A percentile compares a stretch with the other conserved stretches of the same genome.
Evolutionary conservation across 768 basidiomycete genomes (phyloP).

Genomic region (Phanerochaete carnosa): DNA sequence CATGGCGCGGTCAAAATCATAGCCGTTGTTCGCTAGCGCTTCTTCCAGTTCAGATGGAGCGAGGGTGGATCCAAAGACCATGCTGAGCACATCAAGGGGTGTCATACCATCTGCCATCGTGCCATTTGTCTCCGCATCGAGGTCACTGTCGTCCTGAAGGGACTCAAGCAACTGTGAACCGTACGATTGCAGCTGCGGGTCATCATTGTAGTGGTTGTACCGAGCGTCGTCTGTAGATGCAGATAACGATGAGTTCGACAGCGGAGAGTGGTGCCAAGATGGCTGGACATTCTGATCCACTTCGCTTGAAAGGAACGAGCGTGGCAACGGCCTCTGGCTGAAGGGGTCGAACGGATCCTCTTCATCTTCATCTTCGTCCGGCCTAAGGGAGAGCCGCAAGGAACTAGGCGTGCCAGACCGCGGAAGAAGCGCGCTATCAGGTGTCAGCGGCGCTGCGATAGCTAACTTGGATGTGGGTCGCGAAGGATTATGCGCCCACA

Average conservation of each 20-base stretch:
- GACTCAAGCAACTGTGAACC: conserved; percentile 7
- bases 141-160: conserved; percentile 13
- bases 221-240: conserved; percentile 51
- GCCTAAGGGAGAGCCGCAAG: conserved; percentile 60
- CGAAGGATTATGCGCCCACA: conserved; percentile 75
- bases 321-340: conserved; percentile 45
- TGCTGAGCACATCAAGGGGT: conserved; percentile 92
- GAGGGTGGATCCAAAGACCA: conserved; percentile 89
- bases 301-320: conserved; percentile 59
- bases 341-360: conserved; percentile 87
- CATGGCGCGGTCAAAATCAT: conserved; percentile 96
- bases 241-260: conserved; percentile 47
- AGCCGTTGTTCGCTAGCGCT: conserved; percentile 81
- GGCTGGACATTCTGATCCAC: conserved; percentile 54
- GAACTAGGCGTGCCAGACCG: conserved; percentile 69
- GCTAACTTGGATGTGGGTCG: conserved; percentile 82
- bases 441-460: conserved; percentile 85
- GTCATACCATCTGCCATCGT: conserved; percentile 91
- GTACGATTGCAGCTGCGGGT: conserved; percentile 13
- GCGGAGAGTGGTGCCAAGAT: conserved; percentile 51
- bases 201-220: conserved; percentile 12
- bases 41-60: conserved; percentile 92
- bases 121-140: conserved; percentile 51
- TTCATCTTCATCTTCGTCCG: conserved; percentile 65
- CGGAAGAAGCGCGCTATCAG: conserved; percentile 53